Conservation (phyloP, 352 stramenopile genomes). For the Nothophytophthora sp. region DNA sequence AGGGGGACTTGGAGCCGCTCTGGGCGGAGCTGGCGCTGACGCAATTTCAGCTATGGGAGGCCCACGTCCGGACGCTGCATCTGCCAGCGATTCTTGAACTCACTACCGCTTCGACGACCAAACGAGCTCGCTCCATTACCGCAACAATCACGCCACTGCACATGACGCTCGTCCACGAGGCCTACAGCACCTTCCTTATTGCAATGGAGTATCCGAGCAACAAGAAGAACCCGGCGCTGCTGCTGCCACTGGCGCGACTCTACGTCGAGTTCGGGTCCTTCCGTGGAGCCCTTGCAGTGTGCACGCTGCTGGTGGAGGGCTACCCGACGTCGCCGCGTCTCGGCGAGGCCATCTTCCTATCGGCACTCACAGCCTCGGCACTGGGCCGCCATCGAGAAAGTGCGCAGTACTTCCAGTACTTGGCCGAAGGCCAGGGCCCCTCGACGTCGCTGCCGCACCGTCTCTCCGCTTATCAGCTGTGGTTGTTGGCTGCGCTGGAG, state of each 20-base stretch:
- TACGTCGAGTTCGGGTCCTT: slow-evolving; percentile 73
- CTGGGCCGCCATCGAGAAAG: slow-evolving; percentile 61
- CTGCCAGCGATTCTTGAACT: slow-evolving; percentile 29
- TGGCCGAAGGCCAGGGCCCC: slow-evolving; percentile 49
- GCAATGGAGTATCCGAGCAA: slow-evolving; percentile 76
- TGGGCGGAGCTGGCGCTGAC: slow-evolving; percentile 63
- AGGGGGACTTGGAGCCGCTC: slow-evolving; percentile 54
- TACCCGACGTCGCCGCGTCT: slow-evolving; percentile 39
- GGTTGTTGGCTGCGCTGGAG: slow-evolving; percentile 56
- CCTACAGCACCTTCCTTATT: slow-evolving; percentile 79
- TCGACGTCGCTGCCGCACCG: slow-evolving; percentile 34
- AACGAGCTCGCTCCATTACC: slow-evolving; percentile 6
- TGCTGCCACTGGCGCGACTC: slow-evolving; percentile 59
- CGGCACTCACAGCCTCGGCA: slow-evolving; percentile 51
- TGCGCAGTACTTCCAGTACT: slow-evolving; percentile 72
- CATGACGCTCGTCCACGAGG: slow-evolving; percentile 35
- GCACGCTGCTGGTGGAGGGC: slow-evolving; percentile 66
- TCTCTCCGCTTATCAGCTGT: slow-evolving; percentile 52
- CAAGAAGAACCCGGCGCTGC: slow-evolving; percentile 57
- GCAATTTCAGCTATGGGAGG: slow-evolving; percentile 65
- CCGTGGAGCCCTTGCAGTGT: slow-evolving; percentile 63
- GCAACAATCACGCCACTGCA: slow-evolving; percentile 18
- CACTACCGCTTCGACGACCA: slow-evolving; percentile 4
- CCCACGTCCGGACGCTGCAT: slow-evolving; percentile 37
- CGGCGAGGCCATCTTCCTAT: slow-evolving; percentile 68